Conservation (phyloP, 2,329 filamentous ascomycete species). For the Rhinocladiella similis region DNA sequence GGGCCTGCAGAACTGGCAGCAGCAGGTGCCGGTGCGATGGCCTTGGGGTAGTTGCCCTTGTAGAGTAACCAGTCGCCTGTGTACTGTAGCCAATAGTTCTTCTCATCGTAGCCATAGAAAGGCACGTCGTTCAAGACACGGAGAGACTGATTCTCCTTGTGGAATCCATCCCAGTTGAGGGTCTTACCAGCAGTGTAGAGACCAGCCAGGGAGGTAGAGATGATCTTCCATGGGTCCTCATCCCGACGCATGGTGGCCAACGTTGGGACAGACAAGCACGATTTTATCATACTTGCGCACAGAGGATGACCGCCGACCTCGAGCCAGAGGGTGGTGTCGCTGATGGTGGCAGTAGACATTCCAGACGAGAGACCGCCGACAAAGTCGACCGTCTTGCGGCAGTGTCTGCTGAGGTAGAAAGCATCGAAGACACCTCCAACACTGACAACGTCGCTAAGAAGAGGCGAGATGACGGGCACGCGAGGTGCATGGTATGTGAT, state of each 20-base stretch:
- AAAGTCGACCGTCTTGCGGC: slow-evolving; percentile 49
- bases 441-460: slow-evolving; percentile 44
- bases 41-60: slow-evolving; percentile 59
- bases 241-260: slow-evolving; percentile 43
- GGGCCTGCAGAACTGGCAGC: slow-evolving; percentile 41
- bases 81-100: slow-evolving; percentile 73
- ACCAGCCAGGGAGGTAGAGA: slow-evolving; percentile 37
- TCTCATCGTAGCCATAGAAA: slow-evolving; percentile 67
- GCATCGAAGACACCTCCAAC: slow-evolving; percentile 39
- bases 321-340: slow-evolving; percentile 40
- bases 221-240: slow-evolving; percentile 45
- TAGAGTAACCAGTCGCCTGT: slow-evolving; percentile 70
- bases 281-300: slow-evolving; percentile 47
- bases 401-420: slow-evolving; percentile 43
- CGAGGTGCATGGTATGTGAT: slow-evolving; percentile 41
- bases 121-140: slow-evolving; percentile 66
- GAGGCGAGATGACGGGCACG: slow-evolving; percentile 48
- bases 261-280: slow-evolving; percentile 34
- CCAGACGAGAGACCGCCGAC: slow-evolving; percentile 43
- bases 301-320: slow-evolving; percentile 52
- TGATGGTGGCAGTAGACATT: slow-evolving; percentile 34
- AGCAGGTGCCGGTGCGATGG: slow-evolving; percentile 40
- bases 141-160: slow-evolving; percentile 49
- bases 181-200: slow-evolving; percentile 42
- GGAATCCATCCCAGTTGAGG: slow-evolving; percentile 45